Evolutionary conservation across 208 protist genomes (phyloP), one percentile per base, ranked within the genome.

Genomic region (Acanthamoeba sp.): DNA sequence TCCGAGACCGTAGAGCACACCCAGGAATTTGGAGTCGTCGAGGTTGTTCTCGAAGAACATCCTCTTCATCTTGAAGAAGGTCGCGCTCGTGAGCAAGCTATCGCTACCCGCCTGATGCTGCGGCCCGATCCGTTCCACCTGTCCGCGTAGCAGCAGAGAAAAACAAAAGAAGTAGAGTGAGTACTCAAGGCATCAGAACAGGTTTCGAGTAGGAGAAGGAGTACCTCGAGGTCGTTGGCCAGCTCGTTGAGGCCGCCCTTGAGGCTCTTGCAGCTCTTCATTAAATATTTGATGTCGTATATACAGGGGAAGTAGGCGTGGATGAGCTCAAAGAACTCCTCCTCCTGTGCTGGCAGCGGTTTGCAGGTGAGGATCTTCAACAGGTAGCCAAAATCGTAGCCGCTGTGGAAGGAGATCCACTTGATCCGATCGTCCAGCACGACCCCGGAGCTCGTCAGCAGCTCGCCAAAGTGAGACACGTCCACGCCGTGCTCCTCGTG

Each of bases 261-360:
- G 93, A 99, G 69, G 52, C 95, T 94, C 76, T 97, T 97, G 95
- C 97, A 98, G 93, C 96, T 98, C 92, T 98, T 99, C 94, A 99
- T 98, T n/a, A 99, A 96, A 96, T 99, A 99, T 96, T 99, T 99
- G 82, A 99, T 98, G 95, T 99, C 99, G 95, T 99, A 99, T 95
- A 99, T 98, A 95, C 96, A 95, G 24, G 99, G 99, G 96, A 99
- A 99, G 89, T 99, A 99, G 10, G 97, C 95, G 89, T 99, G 97
- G 59, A 99, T 97, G 5, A 99, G 96, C 64, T 98, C 97, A 94
- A 99, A 98, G 95, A 99, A 99, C 52, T 99, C 99, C 48, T 98
- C 96, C 96, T 99, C 99, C 73, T 98, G 97, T 80, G 69, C 40
- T 42, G 99, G 99, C 69, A 99, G 97, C 45, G 98, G 97, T 95